Conservation (phyloP, 2,329 filamentous ascomycete species). For the Ceratocystiopsis minuta region DNA sequence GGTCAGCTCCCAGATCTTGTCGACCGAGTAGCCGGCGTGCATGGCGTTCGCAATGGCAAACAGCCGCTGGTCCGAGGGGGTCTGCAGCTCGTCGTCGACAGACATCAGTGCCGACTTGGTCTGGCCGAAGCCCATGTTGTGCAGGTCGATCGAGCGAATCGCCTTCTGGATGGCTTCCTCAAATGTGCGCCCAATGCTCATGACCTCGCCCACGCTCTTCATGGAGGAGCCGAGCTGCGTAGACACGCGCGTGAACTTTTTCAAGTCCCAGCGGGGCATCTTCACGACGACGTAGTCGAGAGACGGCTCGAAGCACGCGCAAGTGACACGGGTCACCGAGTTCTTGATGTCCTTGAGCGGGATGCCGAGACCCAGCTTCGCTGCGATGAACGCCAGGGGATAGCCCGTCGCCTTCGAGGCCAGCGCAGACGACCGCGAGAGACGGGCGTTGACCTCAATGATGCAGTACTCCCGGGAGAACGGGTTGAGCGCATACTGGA, state of each 20-base stretch:
- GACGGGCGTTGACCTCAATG: constrained; percentile 93
- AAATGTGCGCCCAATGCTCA: constrained; percentile 92
- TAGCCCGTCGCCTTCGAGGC: constrained; percentile 97
- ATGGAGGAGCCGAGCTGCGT: constrained; percentile 93
- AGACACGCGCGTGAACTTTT: constrained; percentile 95
- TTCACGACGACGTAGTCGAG: constrained; percentile 97
- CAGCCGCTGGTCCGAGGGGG: constrained; percentile 88
- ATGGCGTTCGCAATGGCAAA: constrained; percentile 98
- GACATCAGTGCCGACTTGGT: constrained; percentile 74
- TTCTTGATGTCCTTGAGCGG: constrained; percentile 94
- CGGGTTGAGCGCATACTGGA: constrained; percentile 93
- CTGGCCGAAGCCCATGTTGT: constrained; percentile 88
- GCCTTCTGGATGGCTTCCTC: constrained; percentile 98
- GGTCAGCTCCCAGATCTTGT: constrained; percentile 96
- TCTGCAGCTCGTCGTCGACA: constrained; percentile 90
- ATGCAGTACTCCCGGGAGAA: constrained; percentile 95
- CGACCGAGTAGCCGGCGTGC: constrained; percentile 79
- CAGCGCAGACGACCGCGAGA: constrained; percentile 86
- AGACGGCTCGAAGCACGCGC: constrained; percentile 95
- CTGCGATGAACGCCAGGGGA: constrained; percentile 86
- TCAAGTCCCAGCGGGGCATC: constrained; percentile 96
- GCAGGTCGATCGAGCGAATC: constrained; percentile 84
- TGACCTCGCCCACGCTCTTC: constrained; percentile 99
- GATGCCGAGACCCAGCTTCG: constrained; percentile 87
- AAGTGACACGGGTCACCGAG: constrained; percentile 86